Conservation (phyloP, 257 asterid species). For the Petunia secreta region DNA sequence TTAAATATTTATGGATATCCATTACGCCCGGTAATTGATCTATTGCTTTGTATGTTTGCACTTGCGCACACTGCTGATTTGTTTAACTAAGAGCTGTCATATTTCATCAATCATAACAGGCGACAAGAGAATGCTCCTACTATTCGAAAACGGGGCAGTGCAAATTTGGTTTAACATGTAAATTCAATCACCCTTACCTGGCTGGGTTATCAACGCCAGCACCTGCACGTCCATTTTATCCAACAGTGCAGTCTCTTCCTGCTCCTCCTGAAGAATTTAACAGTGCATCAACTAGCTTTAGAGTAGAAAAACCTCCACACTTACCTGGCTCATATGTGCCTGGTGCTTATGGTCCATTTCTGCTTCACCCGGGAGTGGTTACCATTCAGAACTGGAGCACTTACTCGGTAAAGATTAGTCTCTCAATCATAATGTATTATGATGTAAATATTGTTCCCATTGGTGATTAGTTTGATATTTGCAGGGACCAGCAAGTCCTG, state of each 20-base stretch:
- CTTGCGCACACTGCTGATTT: slow-evolving; percentile 1
- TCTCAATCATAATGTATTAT: slow-evolving; percentile 9
- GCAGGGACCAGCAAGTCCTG: slow-evolving; percentile 72
- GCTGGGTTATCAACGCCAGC: slow-evolving; percentile 63
- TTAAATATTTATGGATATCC: slow-evolving; percentile 82
- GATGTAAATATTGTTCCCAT: slow-evolving; percentile 22
- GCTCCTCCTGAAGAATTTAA: slow-evolving; percentile 62
- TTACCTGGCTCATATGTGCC: slow-evolving; percentile 70
- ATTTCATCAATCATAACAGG: slow-evolving; percentile 48
- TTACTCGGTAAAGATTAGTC: slow-evolving; percentile 51
- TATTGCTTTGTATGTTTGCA: background rate
- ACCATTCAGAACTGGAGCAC: slow-evolving; percentile 78
- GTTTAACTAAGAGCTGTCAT: background rate
- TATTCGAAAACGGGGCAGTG: slow-evolving; percentile 97
- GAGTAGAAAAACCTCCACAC: slow-evolving; percentile 70
- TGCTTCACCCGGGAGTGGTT: slow-evolving; percentile 76
- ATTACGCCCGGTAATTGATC: slow-evolving; percentile 69
- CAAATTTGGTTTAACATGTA: slow-evolving; percentile 86
- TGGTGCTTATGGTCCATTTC: slow-evolving; percentile 74
- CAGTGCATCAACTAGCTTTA: slow-evolving; percentile 49
- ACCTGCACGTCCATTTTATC: slow-evolving; percentile 89
- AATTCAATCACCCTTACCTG: slow-evolving; percentile 86
- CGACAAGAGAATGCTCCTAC: slow-evolving; percentile 89
- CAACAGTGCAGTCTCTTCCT: slow-evolving; percentile 75
- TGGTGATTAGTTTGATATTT: slow-evolving; percentile 34